Base-by-base conservation (phyloP, 148 eudicot genomes). In the Amaranthus hypochondriacus region DNA sequence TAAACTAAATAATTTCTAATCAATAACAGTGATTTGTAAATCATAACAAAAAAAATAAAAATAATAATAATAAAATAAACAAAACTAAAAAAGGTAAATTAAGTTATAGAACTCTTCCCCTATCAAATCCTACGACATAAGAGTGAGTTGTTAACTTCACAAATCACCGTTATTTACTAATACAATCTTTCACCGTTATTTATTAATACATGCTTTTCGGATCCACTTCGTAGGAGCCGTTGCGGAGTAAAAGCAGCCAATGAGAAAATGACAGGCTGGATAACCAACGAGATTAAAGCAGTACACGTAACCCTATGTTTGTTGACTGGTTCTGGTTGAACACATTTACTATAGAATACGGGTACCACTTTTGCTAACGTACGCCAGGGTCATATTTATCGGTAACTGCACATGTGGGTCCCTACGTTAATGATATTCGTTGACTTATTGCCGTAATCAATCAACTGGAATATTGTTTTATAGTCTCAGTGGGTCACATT, bases 291-390 rank as follows among this genome's bases (percentile, higher is more conserved):
- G 50, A 56, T 48, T 18, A 70, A 76, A 76, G 68, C 74, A 44
- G 44, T 54, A 76, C 79, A 61, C 70, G 75, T 77, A 77, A 55
- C 69, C 74, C 74, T 51, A 76, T 61, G 68, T n/a, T 54, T 51
- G 74, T 76, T 76, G 73, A 69, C 73, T 76, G 68, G 5, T 39
- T 59, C 0, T 21, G 18, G 9, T 65, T 48, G 69, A 21, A 13
- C 3, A 4, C 4, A 44, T 2, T 62, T 43, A 62, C 66, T 46
- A 2, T 66, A 54, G 5, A 65, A 46, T 63, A 11, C 12, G 28
- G 6, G 59, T 62, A 21, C 49, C 43, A 12, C 4, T 7, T 53
- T 42, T 51, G 61, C 76, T 73, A 73, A 73, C 56, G 58, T 72
- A 43, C 75, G 66, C 76, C 11, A 2, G 42, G 39, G 59, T 73